Conservation (phyloP, 2,329 filamentous ascomycete genomes). For the Colletotrichum filicis region DNA sequence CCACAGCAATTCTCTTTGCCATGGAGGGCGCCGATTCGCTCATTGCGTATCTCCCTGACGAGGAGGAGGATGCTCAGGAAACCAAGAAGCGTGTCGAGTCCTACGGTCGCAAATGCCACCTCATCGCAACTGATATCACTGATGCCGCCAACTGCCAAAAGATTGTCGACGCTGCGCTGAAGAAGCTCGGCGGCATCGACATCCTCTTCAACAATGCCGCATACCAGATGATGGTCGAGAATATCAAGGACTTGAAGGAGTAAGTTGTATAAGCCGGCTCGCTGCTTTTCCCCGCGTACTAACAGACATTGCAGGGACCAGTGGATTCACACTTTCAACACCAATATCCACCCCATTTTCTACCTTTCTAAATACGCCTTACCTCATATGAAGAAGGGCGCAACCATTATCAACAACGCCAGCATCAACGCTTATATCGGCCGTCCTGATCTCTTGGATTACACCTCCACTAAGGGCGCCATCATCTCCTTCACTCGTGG, state of each 20-base stretch:
- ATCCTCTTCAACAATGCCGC: slow-evolving; percentile 81
- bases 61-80: slow-evolving; percentile 80
- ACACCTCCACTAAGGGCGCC: slow-evolving; percentile 83
- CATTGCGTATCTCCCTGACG: slow-evolving; percentile 79
- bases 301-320: slow-evolving; percentile 61
- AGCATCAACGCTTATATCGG: slow-evolving; percentile 88
- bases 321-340: slow-evolving; percentile 83
- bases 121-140: slow-evolving; percentile 73
- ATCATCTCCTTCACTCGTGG: slow-evolving; percentile 83
- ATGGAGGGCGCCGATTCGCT: slow-evolving; percentile 82
- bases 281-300: slow-evolving; percentile 15
- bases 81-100: slow-evolving; percentile 78
- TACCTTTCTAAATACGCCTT: slow-evolving; percentile 82
- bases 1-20: slow-evolving; percentile 80
- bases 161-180: slow-evolving; percentile 73
- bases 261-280: slow-evolving; percentile 48
- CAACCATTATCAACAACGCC: slow-evolving; percentile 86
- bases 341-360: slow-evolving; percentile 86
- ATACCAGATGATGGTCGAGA: slow-evolving; percentile 73
- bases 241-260: slow-evolving; percentile 78
- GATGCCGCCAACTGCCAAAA: slow-evolving; percentile 75
- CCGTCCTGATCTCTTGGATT: slow-evolving; percentile 82
- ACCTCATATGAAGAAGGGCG: slow-evolving; percentile 78
- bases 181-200: slow-evolving; percentile 76
- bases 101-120: slow-evolving; percentile 72